Conservation (phyloP, 306 rosid species). For the Trifolium dubium region DNA sequence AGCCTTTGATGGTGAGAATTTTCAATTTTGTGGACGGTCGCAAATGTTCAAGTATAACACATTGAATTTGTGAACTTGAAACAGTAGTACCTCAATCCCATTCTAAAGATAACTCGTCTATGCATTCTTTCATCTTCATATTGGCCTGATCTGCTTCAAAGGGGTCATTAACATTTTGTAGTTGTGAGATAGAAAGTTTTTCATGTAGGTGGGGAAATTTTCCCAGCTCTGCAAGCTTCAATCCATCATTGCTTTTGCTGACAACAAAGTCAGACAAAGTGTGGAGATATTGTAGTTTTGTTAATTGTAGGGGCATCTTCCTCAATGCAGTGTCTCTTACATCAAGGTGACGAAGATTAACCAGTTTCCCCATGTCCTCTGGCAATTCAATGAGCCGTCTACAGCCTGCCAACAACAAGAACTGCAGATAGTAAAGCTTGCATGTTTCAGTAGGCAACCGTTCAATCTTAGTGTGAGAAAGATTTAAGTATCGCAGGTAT, state of each 20-base stretch:
- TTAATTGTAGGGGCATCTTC: slow-evolving; percentile 5
- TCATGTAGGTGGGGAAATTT: slow-evolving; percentile 9
- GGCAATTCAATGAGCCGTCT: background rate
- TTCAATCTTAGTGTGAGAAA: background rate
- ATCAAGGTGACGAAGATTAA: background rate
- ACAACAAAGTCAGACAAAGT: slow-evolving; percentile 27
- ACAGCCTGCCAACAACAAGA: slow-evolving; percentile 25
- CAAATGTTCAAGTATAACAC: slow-evolving; percentile 25
- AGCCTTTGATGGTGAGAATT: slow-evolving; percentile 14
- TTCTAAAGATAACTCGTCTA: slow-evolving; percentile 12
- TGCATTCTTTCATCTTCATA: slow-evolving; percentile 8
- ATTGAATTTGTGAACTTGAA: background rate
- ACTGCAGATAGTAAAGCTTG: slow-evolving; percentile 28
- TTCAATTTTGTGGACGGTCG: slow-evolving; percentile 27
- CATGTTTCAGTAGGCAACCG: background rate
- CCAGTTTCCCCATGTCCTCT: background rate
- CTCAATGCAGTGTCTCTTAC: background rate
- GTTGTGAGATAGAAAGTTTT: background rate
- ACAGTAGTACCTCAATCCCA: background rate
- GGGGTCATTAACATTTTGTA: slow-evolving; percentile 25
- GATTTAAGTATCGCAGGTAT: background rate
- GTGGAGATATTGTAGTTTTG: background rate
- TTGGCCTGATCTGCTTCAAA: background rate
- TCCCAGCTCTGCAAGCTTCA: background rate
- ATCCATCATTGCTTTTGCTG: background rate